Conservation (phyloP, 2,329 filamentous ascomycete species). For the Botrytis galanthina region DNA sequence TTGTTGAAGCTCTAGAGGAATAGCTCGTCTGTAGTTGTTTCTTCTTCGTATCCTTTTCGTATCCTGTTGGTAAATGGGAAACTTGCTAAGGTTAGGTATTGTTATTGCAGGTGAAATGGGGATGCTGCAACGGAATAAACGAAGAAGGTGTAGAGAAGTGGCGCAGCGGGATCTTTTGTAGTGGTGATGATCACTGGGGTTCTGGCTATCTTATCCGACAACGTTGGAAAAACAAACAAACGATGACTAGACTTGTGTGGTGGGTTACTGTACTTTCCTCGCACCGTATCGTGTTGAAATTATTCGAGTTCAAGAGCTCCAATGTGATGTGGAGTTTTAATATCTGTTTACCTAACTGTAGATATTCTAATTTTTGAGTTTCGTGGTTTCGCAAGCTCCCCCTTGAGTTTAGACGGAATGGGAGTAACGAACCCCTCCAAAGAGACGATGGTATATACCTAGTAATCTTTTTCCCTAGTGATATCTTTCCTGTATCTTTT, state of each 20-base stretch:
- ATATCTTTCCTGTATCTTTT: not conserved
- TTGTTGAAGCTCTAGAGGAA: not conserved
- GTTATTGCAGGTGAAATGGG: not conserved
- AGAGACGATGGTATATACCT: too few species aligned
- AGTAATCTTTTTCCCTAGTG: not conserved
- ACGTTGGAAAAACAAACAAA: not conserved
- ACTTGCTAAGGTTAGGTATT: not conserved
- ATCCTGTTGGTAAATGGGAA: not conserved
- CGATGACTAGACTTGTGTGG: not conserved
- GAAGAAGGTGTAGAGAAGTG: conserved; percentile 16
- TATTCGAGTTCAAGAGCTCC: not conserved
- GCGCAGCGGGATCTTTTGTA: conserved; percentile 2
- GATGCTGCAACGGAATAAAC: conserved; percentile 14
- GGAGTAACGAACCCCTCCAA: not conserved
- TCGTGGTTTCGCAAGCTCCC: not conserved
- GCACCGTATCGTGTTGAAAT: not conserved
- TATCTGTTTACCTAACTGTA: not conserved
- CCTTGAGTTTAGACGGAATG: not conserved
- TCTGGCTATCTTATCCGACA: conserved; percentile 13
- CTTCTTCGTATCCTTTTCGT: not conserved
- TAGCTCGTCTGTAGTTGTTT: not conserved
- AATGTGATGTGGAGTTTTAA: not conserved
- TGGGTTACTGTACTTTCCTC: not conserved
- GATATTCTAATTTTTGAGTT: not conserved
- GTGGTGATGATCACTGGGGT: not conserved